phyloP scores from a whole-genome alignment of 768 basidiomycete species.

The Mycena sanguinolenta region DNA sequence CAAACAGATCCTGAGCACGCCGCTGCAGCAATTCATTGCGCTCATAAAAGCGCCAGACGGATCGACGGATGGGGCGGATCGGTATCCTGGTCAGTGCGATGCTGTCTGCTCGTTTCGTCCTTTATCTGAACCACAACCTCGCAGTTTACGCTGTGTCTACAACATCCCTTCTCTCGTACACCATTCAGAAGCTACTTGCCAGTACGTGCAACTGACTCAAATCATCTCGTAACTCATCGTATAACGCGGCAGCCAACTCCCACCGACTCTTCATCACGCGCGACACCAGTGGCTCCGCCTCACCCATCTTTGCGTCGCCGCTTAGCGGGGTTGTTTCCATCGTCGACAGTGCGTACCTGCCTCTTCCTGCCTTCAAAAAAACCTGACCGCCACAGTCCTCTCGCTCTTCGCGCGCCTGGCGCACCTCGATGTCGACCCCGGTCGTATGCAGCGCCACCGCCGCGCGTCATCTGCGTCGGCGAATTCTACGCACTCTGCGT shows the following conservation, averaged over 20 bases:
- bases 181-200: slow-evolving; percentile 85
- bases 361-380: not conserved
- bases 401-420: slow-evolving; percentile 84
- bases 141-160: slow-evolving; percentile 83
- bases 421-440: slow-evolving; percentile 83
- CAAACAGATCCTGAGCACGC: slow-evolving; percentile 79
- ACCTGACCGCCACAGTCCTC: slow-evolving; percentile 62
- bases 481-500: slow-evolving; percentile 60
- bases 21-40: slow-evolving; percentile 78
- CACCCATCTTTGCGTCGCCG: slow-evolving; percentile 61
- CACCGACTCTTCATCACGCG: slow-evolving; percentile 85
- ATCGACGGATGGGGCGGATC: slow-evolving; percentile 83
- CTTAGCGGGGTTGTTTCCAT: slow-evolving; percentile 85
- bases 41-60: slow-evolving; percentile 85
- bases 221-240: not conserved
- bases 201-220: slow-evolving; percentile 61
- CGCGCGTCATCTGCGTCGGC: slow-evolving; percentile 83
- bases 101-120: not conserved
- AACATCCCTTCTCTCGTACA: slow-evolving; percentile 73
- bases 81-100: slow-evolving; percentile 76
- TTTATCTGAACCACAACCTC: not conserved
- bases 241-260: slow-evolving; percentile 69
- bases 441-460: slow-evolving; percentile 82
- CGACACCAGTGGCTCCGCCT: slow-evolving; percentile 65
- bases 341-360: slow-evolving; percentile 74